Percentiles rank a stretch among this genome's conserved stretches.
phyloP scores from a whole-genome alignment of 2,329 filamentous ascomycete genomes.

The Diplodia scrobiculata region DNA sequence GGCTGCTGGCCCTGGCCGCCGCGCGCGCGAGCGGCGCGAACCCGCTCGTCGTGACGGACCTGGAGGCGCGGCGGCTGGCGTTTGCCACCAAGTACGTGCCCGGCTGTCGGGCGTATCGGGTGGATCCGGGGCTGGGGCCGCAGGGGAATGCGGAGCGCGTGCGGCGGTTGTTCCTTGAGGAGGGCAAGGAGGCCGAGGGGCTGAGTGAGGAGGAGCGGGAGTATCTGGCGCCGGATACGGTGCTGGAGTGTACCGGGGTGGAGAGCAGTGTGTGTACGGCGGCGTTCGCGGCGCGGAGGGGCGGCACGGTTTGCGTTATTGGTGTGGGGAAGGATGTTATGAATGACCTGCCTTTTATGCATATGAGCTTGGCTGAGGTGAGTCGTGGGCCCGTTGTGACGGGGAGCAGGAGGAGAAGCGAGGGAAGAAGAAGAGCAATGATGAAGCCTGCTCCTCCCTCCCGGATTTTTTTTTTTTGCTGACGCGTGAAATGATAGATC shows the following conservation, averaged over 20 bases:
- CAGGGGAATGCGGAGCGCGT: constrained; percentile 58
- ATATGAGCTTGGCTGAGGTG: constrained; percentile 63
- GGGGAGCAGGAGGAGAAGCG: background rate
- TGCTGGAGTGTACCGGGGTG: constrained; percentile 67
- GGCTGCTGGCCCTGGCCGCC: constrained; percentile 62
- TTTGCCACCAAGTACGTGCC: constrained; percentile 64
- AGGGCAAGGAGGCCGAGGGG: constrained; percentile 56
- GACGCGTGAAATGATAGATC: constrained; percentile 51
- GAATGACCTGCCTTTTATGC: constrained; percentile 69
- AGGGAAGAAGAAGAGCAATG: background rate
- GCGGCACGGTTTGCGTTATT: constrained; percentile 65
- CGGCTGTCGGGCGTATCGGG: constrained; percentile 56
- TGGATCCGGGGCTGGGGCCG: constrained; percentile 51
- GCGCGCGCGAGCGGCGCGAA: constrained; percentile 65
- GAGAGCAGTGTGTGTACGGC: constrained; percentile 65
- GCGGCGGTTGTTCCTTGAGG: constrained; percentile 56
- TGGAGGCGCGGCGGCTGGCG: constrained; percentile 58
- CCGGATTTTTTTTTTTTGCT: background rate
- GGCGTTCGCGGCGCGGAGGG: constrained; percentile 58
- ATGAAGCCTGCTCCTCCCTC: too few relatives aligned
- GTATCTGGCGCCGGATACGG: constrained; percentile 52
- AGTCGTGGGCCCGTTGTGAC: background rate
- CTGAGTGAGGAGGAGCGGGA: constrained; percentile 52
- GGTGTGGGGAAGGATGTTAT: constrained; percentile 64
- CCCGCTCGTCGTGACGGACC: constrained; percentile 65